Base-by-base conservation (phyloP, 2,329 filamentous ascomycete species). In the Pleoardoris graminearum region DNA sequence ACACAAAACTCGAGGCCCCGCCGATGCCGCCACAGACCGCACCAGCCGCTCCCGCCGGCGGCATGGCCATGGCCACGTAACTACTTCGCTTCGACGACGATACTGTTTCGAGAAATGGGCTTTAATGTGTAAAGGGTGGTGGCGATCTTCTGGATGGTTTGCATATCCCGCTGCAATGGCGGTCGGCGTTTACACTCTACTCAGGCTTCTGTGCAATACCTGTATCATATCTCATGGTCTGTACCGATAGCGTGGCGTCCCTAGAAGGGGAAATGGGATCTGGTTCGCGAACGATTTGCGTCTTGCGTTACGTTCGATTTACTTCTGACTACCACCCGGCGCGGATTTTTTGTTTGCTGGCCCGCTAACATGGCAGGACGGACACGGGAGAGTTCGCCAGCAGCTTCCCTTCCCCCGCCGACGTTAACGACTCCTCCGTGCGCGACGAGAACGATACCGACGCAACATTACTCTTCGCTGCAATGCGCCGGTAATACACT, bases 1-100 rank as follows among this genome's bases (percentile, higher is more conserved):
- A 87, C 74, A 96, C 91, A 59, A 88, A 88, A 78, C 79, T 96
- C 65, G 91, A 96, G 58, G 64, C 76, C 16, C 79, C 78, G 10
- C 77, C 77, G 35, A 76, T 77, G 49, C 78, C 77, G 25, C 75
- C 76, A 19, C 55, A 66, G 25, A n/a, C 53, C 48, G 63, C 65
- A 50, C 60, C 54, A 35, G 59, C 62, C 30, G 54, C 57, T 50
- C 54, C 62, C 37, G 58, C 57, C 25, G 55, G 51, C 21, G 46
- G 45, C 27, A 36, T 64, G 53, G 60, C 66, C 16, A 52, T 67
- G 22, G 57, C 61, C 30, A 66, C 67, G 27, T 70, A 67, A 59
- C 49, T 22, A 46, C 21, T 38, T 55, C 27, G 45, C 56, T 54
- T 50, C 48, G 33, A 54, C 42, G 51, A 53, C 51, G 48, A 46